Evolutionary conservation across 129 eudicot genomes (phyloP), one percentile per base, ranked within the genome.

Genomic region (Escallonia herrerae): DNA sequence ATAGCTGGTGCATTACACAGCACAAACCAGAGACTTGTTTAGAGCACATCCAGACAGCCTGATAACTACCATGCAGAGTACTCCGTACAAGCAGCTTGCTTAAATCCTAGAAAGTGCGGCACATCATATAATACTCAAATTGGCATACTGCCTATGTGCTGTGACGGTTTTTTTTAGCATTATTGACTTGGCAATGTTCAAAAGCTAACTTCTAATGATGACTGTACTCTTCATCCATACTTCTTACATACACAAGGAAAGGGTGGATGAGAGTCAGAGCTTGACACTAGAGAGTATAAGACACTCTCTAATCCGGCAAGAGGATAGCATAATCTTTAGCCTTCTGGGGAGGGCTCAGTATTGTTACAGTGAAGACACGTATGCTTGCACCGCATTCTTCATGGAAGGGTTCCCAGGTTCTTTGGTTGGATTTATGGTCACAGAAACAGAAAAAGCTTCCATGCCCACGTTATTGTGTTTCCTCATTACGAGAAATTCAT

Each of bases 371-470:
- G 74, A 43, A 3, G 77, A 69, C 40, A 71, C 83, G 7, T 81
- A 81, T 64, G 65, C 77, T 48, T 74, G 77, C 13, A 65, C 74
- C 51, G 71, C 80, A 15, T 74, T 81, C 52, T 43, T 46, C 41
- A 56, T 77, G 69, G 75, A 73, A 56, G 86, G 86, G 3, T 81
- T 77, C 15, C 48, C 56, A 13, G 83, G 80, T 15, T 81, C 83
- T 48, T 74, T 81, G 65, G 77, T 77, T 70, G 80, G 73, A 74
- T 81, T 58, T 50, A 77, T 81, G 71, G 67, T 81, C 48, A 73
- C 56, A 76, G 83, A 77, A 74, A 81, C 86, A 48, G 86, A 77
- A 66, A n/a, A 81, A 66, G 75, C 83, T 81, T 48, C n/a, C n/a
- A 81, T 42, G 83, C 74, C 15, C 77, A 51, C 76, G 86, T 81